phyloP scores from a whole-genome alignment of 129 eudicot species.

The Flaveria trinervia region DNA sequence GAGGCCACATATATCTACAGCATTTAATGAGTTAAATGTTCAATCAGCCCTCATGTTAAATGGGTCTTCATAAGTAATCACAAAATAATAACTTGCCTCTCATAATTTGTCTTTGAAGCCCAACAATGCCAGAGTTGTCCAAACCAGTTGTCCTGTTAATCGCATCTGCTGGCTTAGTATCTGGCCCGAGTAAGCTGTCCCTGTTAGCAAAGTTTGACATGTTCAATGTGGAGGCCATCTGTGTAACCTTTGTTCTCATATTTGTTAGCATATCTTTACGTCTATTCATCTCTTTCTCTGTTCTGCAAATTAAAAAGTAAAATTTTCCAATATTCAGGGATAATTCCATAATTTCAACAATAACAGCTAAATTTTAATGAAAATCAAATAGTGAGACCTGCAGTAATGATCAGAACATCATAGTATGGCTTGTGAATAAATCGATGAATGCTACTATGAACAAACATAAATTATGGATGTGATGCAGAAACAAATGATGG shows the following conservation, averaged over 20 bases:
- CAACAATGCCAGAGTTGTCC: conserved; percentile 77
- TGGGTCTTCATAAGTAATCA: conserved; percentile 6
- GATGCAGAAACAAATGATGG: not conserved
- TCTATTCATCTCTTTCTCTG: conserved; percentile 88
- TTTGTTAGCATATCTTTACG: conserved; percentile 76
- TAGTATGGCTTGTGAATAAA: not conserved
- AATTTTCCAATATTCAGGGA: conserved; percentile 8
- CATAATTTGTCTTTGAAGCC: conserved; percentile 88
- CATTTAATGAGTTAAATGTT: no score
- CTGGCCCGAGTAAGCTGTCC: conserved; percentile 94
- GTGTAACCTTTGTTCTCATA: conserved; percentile 74
- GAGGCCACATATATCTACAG: no score
- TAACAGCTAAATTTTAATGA: not conserved
- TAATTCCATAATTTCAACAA: conserved; percentile 19
- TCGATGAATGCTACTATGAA: conserved; percentile 1
- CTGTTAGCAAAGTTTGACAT: conserved; percentile 88
- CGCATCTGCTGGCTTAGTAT: conserved; percentile 77
- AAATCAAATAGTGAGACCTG: not conserved
- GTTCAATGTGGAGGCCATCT: conserved; percentile 87
- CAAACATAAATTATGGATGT: not conserved
- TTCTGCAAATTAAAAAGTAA: conserved; percentile 42
- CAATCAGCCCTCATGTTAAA: conserved; percentile 8
- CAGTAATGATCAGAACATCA: not conserved
- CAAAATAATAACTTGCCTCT: conserved; percentile 53
- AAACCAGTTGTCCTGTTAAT: conserved; percentile 73